Conservation (phyloP, 2,329 filamentous ascomycete species). For the Fusarium sp. region DNA sequence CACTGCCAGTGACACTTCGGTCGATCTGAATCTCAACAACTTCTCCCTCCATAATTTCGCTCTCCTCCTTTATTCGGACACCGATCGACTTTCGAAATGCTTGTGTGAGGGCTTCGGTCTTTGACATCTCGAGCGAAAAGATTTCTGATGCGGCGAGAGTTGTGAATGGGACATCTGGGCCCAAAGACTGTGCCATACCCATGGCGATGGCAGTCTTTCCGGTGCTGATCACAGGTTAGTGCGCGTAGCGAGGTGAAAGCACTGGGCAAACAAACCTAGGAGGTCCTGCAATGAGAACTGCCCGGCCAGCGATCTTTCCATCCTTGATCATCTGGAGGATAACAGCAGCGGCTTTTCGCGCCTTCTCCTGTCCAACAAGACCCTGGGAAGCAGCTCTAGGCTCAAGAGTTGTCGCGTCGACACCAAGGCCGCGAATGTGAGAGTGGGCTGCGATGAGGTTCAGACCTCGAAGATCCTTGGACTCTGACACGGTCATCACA, state of each 20-base stretch:
- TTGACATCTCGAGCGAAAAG: slow-evolving; percentile 99
- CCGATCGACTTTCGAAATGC: slow-evolving; percentile 99
- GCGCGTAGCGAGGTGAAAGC: slow-evolving; percentile 3
- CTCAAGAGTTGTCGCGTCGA: slow-evolving; percentile 91
- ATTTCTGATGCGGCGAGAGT: slow-evolving; percentile 96
- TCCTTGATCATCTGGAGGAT: slow-evolving; percentile 99
- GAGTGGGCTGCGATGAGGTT: slow-evolving; percentile 99
- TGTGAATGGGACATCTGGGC: slow-evolving; percentile 94
- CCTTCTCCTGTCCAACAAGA: slow-evolving; percentile 95
- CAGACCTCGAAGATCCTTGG: slow-evolving; percentile 93
- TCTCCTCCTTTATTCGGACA: slow-evolving; percentile 98
- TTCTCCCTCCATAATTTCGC: slow-evolving; percentile 98
- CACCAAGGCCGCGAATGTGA: slow-evolving; percentile 94
- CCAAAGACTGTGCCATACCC: slow-evolving; percentile 97
- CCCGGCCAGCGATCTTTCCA: slow-evolving; percentile 96
- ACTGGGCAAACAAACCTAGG: slow-evolving; percentile 70
- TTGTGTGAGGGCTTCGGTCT: slow-evolving; percentile 97
- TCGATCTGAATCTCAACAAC: slow-evolving; percentile 99
- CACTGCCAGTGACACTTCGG: slow-evolving; percentile 92
- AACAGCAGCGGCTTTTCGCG: slow-evolving; percentile 93
- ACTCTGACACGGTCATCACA: slow-evolving; percentile 87
- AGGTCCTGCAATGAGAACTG: slow-evolving; percentile 93
- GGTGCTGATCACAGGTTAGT: slow-evolving; percentile 69
- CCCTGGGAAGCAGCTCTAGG: slow-evolving; percentile 89
- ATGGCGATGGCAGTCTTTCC: slow-evolving; percentile 99